A percentile compares a stretch with the other conserved stretches of the same genome.
phyloP scores from a whole-genome alignment of 192 early-diverging fungal genomes.

The Dimargaris cristalligena region DNA sequence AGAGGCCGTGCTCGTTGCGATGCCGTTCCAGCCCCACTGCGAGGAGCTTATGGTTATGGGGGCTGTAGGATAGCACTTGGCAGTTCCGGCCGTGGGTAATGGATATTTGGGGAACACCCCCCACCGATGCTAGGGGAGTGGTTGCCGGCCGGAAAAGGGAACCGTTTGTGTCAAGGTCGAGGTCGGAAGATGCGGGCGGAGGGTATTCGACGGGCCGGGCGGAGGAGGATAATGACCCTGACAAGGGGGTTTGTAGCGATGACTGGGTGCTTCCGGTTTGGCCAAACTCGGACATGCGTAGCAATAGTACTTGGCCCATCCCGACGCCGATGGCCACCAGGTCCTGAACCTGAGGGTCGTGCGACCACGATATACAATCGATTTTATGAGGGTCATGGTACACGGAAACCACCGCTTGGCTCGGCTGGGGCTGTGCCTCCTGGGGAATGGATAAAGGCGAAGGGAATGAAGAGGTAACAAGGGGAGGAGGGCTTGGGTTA shows the following conservation, averaged over 20 bases:
- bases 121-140: neutral
- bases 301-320: neutral
- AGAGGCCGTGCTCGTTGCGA: slow-evolving; percentile 6
- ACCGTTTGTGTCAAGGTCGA: neutral
- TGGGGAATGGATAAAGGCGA: neutral
- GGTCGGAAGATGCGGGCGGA: neutral
- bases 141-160: neutral
- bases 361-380: slow-evolving; percentile 5
- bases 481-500: neutral
- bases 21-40: neutral
- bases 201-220: neutral
- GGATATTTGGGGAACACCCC: neutral
- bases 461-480: neutral
- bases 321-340: slow-evolving; percentile 1
- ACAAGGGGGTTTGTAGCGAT: neutral
- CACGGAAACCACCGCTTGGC: neutral
- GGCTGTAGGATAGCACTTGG: neutral
- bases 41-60: neutral
- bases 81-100: slow-evolving; percentile 1
- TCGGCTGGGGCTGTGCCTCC: neutral
- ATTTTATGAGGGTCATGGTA: slow-evolving; percentile 5
- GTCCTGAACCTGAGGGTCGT: neutral
- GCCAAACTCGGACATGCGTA: neutral
- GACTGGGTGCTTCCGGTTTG: neutral
- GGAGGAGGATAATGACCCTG: neutral